These are phyloP conservation scores for Rhodotorula sp. DNA, from an alignment of 1,284 basidiomycete genomes.

Conservation along the genomic window DNA sequence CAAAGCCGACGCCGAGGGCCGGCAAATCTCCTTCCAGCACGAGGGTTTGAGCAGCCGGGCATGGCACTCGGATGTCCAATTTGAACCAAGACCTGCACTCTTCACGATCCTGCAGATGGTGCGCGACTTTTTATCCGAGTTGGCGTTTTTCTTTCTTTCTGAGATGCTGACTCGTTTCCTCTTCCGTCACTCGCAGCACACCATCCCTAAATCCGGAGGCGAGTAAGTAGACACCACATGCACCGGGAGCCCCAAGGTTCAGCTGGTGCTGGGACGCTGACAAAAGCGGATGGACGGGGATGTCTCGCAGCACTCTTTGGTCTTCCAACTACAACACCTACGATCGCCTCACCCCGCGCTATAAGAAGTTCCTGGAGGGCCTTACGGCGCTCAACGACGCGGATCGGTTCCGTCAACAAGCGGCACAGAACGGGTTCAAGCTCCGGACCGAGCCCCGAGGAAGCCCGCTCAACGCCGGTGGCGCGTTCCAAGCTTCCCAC, in stretches of 20 bases:
- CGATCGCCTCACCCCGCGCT: slow-evolving; percentile 58
- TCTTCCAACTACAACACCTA: slow-evolving; percentile 28
- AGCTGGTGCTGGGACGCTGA: no score
- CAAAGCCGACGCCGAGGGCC: slow-evolving; percentile 22
- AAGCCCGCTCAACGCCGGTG: slow-evolving; percentile 61
- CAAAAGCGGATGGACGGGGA: no score
- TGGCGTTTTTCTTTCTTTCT: no score
- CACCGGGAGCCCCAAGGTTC: no score
- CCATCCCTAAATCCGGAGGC: not conserved
- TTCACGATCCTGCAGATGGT: slow-evolving; percentile 51
- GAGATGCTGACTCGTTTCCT: not conserved
- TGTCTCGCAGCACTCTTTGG: slow-evolving; percentile 46
- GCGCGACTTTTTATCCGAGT: not conserved
- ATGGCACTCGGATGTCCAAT: slow-evolving; percentile 51
- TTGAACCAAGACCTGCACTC: slow-evolving; percentile 65
- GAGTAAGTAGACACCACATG: not conserved
- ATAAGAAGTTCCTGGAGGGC: slow-evolving; percentile 60
- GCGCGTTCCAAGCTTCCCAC: slow-evolving; percentile 50
- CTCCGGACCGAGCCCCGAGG: slow-evolving; percentile 52
- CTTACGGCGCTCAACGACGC: slow-evolving; percentile 62
- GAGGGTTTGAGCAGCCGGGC: slow-evolving; percentile 28
- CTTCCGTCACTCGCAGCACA: not conserved
- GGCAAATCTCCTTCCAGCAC: slow-evolving; percentile 40
- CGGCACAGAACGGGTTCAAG: slow-evolving; percentile 40
- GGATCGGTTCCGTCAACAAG: slow-evolving; percentile 55